Evolutionary conservation across 2,329 filamentous ascomycete genomes (phyloP).

Genomic region (Alternaria triticimaculans): DNA sequence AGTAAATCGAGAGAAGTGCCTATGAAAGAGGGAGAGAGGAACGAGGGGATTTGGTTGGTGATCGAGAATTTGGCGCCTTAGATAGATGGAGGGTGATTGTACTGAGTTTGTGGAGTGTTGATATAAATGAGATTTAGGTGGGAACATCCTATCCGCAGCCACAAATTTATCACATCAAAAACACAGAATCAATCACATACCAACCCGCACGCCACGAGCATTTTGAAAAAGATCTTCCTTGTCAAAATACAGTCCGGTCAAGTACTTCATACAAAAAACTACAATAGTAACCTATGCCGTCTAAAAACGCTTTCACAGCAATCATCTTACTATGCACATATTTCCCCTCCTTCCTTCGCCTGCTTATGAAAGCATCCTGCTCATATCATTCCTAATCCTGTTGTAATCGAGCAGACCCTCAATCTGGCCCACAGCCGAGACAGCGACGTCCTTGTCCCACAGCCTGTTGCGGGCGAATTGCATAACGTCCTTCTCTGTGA

Average conservation of each 20-base stretch:
- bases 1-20: background rate
- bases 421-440: constrained; percentile 91
- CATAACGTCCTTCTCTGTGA: constrained; percentile 97
- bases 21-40: constrained; percentile 2
- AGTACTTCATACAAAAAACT: constrained; percentile 42
- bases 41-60: constrained; percentile 39
- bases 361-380: constrained; percentile 66
- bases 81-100: too few relatives aligned
- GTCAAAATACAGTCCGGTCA: constrained; percentile 34
- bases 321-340: constrained; percentile 19
- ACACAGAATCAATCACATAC: too few relatives aligned
- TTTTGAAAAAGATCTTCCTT: constrained; percentile 29
- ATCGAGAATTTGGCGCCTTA: constrained; percentile 35
- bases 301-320: constrained; percentile 20
- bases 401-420: constrained; percentile 83
- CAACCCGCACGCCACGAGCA: background rate
- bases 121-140: too few relatives aligned
- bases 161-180: too few relatives aligned
- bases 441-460: constrained; percentile 96
- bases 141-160: too few relatives aligned
- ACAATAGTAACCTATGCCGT: constrained; percentile 23
- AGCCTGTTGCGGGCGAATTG: constrained; percentile 92
- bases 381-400: constrained; percentile 83
- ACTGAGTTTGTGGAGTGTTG: too few relatives aligned
- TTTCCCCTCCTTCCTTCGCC: background rate